Evolutionary conservation across 306 rosid genomes (phyloP).

Genomic region (Castanea sativa): DNA sequence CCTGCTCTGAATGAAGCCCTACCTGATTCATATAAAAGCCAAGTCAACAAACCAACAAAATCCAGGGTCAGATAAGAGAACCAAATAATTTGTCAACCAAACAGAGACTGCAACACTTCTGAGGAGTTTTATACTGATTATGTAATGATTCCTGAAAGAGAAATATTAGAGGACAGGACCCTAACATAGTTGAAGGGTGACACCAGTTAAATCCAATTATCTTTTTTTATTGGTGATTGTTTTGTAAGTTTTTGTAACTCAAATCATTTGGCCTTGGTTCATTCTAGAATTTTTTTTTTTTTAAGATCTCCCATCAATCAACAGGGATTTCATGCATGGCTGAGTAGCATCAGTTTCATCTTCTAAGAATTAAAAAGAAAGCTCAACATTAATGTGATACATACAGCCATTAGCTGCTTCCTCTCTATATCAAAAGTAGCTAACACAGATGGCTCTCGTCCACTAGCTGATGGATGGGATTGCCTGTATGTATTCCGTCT

Average conservation of each 20-base stretch:
- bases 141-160: background rate
- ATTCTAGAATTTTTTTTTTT: background rate
- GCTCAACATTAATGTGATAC: conserved; percentile 21
- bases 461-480: conserved; percentile 29
- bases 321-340: background rate
- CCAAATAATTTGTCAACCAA: background rate
- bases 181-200: background rate
- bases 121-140: background rate
- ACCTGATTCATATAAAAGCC: conserved; percentile 44
- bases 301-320: background rate
- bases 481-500: conserved; percentile 52
- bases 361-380: conserved; percentile 1
- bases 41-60: conserved; percentile 21
- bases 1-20: conserved; percentile 55
- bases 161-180: background rate
- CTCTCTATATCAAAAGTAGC: conserved; percentile 56
- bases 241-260: background rate
- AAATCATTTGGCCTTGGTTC: background rate
- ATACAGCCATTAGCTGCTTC: conserved; percentile 55
- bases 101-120: background rate
- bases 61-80: background rate
- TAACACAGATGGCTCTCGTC: conserved; percentile 47
- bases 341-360: background rate
- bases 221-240: background rate
- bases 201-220: background rate